Percentiles rank a stretch among this genome's conserved stretches.
phyloP scores from a whole-genome alignment of 768 basidiomycete species.

The Mycena belliarum region DNA sequence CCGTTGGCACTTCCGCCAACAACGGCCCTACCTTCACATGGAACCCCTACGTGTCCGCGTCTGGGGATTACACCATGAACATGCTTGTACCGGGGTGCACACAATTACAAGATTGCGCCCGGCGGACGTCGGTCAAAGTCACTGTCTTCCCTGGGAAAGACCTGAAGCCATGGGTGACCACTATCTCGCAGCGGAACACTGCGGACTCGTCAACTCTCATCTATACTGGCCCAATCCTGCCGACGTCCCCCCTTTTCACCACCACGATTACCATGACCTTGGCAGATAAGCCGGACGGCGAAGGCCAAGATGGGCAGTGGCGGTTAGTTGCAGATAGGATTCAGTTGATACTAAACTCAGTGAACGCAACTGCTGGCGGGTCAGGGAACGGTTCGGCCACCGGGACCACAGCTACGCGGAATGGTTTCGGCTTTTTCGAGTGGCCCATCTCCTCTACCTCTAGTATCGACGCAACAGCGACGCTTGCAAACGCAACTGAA shows the following conservation, averaged over 20 bases:
- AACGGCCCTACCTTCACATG: slow-evolving; percentile 83
- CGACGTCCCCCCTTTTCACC: slow-evolving; percentile 68
- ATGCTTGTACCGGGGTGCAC: slow-evolving; percentile 87
- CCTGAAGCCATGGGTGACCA: slow-evolving; percentile 64
- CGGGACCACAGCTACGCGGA: slow-evolving; percentile 34
- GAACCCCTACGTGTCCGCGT: slow-evolving; percentile 89
- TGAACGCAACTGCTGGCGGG: slow-evolving; percentile 41
- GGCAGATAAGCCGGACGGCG: slow-evolving; percentile 61
- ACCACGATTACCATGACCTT: slow-evolving; percentile 77
- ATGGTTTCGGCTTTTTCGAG: slow-evolving; percentile 86
- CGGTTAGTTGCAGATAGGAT: slow-evolving; percentile 85
- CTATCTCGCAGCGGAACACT: slow-evolving; percentile 70
- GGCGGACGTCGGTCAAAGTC: slow-evolving; percentile 80
- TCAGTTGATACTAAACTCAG: slow-evolving; percentile 73
- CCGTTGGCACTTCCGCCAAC: slow-evolving; percentile 60
- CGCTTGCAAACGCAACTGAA: slow-evolving; percentile 66
- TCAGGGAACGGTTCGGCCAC: slow-evolving; percentile 35
- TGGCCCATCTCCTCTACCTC: slow-evolving; percentile 61
- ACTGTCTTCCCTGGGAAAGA: slow-evolving; percentile 79
- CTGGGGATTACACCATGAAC: slow-evolving; percentile 84
- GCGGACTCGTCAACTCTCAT: slow-evolving; percentile 62
- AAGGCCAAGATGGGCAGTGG: slow-evolving; percentile 67
- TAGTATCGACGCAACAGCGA: slow-evolving; percentile 57
- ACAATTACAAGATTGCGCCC: slow-evolving; percentile 74
- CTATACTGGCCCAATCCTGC: slow-evolving; percentile 84